Evolutionary conservation across 148 eudicot genomes (phyloP), one percentile per base, ranked within the genome.

Genomic region (Drosera capensis): DNA sequence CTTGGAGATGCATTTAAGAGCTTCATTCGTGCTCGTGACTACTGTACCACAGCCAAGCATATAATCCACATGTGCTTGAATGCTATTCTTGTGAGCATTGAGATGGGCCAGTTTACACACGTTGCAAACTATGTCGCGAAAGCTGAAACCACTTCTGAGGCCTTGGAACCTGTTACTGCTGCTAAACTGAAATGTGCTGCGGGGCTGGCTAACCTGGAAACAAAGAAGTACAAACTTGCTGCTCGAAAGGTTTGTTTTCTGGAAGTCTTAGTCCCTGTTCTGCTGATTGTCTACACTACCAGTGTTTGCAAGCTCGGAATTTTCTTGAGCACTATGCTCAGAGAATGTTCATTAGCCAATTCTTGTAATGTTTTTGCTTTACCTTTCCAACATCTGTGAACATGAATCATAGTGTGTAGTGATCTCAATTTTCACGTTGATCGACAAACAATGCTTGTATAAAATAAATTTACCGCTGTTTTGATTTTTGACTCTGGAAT

Each of bases 1-100:
- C 82, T 90, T 45, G 87, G 76, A 25, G 97, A 90, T 59, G 97
- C 97, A 40, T 90, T 90, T 39, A 90, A 84, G 75, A 75, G 61
- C 60, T 90, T 80, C 14, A 73, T 78, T 21, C 95, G 95, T n/a
- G 76, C 97, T 43, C 97, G 95, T 68, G 97, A 90, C 64, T 90
- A 90, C 56, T 90, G 97, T 60, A 90, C 97, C 21, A 84, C 93
- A 12, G 68, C 78, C 29, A 90, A 84, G 68, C 97, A 90, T 57
- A 80, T 90, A 14, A 70, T 78, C 40, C 75, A 76, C 45, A 84
- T 90, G 97, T 90, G 97, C 45, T 54, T 84, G 61, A 90, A 78
- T 68, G 81, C 97, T 2, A 90, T 84, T 48, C 65, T 90, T 60
- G 95, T 84, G 22, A 90, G 97, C 71, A 84, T 90, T 48, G 97